Conservation (phyloP, 2,329 filamentous ascomycete species). For the Aaosphaeria pasadenensis region DNA sequence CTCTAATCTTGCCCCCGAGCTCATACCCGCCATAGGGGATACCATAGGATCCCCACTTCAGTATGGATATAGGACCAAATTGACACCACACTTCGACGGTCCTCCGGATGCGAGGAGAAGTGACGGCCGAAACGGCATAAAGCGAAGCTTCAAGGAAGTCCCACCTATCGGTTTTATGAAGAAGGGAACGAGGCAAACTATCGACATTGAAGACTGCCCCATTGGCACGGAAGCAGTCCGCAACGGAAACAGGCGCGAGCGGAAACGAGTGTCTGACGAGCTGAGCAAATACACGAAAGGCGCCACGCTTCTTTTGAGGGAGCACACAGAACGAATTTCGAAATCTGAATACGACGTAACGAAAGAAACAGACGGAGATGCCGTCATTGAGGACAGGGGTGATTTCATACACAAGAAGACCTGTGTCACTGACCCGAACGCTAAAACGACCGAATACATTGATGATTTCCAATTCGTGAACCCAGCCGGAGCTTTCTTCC, state of each 20-base stretch:
- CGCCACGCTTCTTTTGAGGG: constrained; percentile 83
- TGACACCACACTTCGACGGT: constrained; percentile 92
- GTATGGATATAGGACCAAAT: constrained; percentile 92
- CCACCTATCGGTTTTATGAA: constrained; percentile 88
- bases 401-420: constrained; percentile 74
- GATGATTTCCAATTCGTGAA: constrained; percentile 83
- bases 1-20: constrained; percentile 71
- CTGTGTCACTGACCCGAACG: constrained; percentile 84
- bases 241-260: constrained; percentile 73
- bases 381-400: constrained; percentile 55
- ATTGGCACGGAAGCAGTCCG: constrained; percentile 87
- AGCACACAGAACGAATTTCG: constrained; percentile 69
- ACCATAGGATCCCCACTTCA: constrained; percentile 89
- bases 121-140: constrained; percentile 50
- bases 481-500: constrained; percentile 93
- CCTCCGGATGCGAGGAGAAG: constrained; percentile 55
- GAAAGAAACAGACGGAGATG: constrained; percentile 33
- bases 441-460: constrained; percentile 81
- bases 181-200: constrained; percentile 74
- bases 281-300: constrained; percentile 72
- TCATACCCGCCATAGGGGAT: constrained; percentile 72
- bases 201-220: constrained; percentile 97
- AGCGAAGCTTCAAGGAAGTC: constrained; percentile 58
- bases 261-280: constrained; percentile 70
- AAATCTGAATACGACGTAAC: constrained; percentile 39